Conservation (phyloP, 768 basidiomycete genomes). For the Exsudoporus frostii region DNA sequence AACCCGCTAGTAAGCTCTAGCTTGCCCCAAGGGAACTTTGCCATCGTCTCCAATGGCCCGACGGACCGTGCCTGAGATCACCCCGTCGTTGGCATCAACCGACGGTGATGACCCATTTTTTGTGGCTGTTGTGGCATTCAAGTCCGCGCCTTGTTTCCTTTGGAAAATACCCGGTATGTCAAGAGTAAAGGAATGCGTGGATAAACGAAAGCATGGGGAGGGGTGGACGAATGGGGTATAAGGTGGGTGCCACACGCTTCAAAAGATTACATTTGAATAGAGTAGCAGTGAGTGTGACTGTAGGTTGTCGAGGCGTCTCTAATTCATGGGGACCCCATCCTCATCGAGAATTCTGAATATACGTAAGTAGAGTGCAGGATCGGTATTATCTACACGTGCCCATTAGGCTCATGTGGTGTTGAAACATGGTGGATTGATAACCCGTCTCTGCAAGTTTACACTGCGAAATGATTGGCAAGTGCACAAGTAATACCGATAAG, state of each 20-base stretch:
- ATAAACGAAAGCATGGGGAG: conserved; percentile 53
- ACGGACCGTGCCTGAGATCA: background rate
- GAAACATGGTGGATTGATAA: conserved; percentile 50
- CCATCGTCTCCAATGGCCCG: background rate
- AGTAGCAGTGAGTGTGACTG: background rate
- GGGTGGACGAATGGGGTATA: conserved; percentile 75
- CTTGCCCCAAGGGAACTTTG: conserved; percentile 51
- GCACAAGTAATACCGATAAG: conserved; percentile 4
- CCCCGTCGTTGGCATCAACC: background rate
- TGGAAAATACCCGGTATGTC: conserved; percentile 64
- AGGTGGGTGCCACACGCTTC: conserved; percentile 37
- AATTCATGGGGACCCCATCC: conserved; percentile 67
- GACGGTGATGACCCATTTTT: background rate
- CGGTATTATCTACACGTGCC: background rate
- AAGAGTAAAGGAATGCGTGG: conserved; percentile 55
- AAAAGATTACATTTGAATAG: background rate
- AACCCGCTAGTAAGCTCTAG: conserved; percentile 50
- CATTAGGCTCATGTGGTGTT: background rate
- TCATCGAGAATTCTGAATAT: conserved; percentile 77
- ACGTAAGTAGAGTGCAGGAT: conserved; percentile 40
- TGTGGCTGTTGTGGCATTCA: background rate
- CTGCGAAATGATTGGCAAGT: conserved; percentile 51
- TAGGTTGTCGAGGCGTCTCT: conserved; percentile 67
- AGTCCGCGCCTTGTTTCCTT: conserved; percentile 66
- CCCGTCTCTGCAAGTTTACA: conserved; percentile 52